Evolutionary conservation across 2,329 filamentous ascomycete genomes (phyloP).

Genomic region (Pestalotiopsis sp.): DNA sequence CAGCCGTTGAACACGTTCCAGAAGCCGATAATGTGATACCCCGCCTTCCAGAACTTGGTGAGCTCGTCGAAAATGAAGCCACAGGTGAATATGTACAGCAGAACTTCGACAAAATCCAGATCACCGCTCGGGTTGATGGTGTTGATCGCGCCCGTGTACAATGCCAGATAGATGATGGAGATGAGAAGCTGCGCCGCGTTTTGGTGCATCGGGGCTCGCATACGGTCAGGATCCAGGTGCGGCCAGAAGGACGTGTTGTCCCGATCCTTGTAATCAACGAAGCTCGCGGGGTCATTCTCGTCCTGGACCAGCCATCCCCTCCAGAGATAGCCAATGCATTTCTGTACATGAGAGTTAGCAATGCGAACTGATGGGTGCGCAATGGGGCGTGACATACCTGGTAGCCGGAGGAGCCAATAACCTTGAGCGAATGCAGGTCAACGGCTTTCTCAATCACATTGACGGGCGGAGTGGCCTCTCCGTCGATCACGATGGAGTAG

Average conservation of each 20-base stretch:
- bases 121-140: conserved; percentile 86
- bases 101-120: conserved; percentile 78
- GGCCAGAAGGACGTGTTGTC: conserved; percentile 75
- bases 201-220: conserved; percentile 90
- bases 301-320: conserved; percentile 96
- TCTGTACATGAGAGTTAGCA: conserved; percentile 34
- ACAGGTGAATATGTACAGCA: conserved; percentile 88
- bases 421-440: conserved; percentile 82
- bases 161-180: conserved; percentile 76
- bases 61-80: conserved; percentile 89
- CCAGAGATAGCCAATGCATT: conserved; percentile 93
- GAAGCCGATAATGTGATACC: conserved; percentile 87
- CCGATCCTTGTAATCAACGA: conserved; percentile 84
- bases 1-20: conserved; percentile 95
- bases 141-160: conserved; percentile 93
- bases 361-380: neutral
- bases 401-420: conserved; percentile 92
- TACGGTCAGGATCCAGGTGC: conserved; percentile 91
- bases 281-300: conserved; percentile 84
- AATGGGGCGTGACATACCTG: conserved; percentile 47
- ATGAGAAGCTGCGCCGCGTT: conserved; percentile 86
- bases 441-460: conserved; percentile 95
- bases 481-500: conserved; percentile 79
- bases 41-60: conserved; percentile 91
- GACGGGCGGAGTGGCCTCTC: conserved; percentile 69